phyloP scores from a whole-genome alignment of 148 eudicot species.

The Camellia lanceoleosa region DNA sequence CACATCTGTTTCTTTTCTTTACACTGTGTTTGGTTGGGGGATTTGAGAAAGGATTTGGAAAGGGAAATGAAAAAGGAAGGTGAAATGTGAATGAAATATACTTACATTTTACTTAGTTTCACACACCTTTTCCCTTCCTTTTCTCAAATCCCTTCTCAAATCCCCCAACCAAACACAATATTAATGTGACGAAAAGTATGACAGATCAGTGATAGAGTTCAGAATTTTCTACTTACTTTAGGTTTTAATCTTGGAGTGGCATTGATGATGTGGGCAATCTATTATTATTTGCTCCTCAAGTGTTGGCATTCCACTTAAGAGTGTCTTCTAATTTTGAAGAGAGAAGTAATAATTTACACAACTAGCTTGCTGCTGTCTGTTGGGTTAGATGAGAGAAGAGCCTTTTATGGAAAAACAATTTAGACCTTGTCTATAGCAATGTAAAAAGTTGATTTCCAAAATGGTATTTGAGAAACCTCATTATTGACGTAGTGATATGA shows the following conservation, averaged over 20 bases:
- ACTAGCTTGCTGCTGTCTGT: neutral
- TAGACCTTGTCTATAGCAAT: neutral
- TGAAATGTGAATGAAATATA: no score
- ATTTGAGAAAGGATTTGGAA: no score
- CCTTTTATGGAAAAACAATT: neutral
- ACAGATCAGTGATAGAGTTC: neutral
- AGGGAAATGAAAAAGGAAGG: no score
- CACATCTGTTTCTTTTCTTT: neutral
- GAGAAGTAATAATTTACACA: neutral
- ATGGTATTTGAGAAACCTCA: conserved; percentile 4
- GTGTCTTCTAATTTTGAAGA: neutral
- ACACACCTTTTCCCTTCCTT: no score
- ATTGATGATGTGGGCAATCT: neutral
- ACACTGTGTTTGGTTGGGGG: no score
- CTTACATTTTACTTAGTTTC: no score
- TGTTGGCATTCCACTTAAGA: neutral
- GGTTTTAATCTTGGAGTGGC: conserved; percentile 5
- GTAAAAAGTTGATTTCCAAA: no score
- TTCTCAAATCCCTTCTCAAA: no score
- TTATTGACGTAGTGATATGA: neutral
- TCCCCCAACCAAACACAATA: no score
- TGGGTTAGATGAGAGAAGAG: neutral
- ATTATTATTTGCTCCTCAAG: neutral
- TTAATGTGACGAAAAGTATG: neutral
- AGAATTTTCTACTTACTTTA: neutral